Conservation (phyloP, 176 grass and related monocot genomes). For the Tuctoria greenei region DNA sequence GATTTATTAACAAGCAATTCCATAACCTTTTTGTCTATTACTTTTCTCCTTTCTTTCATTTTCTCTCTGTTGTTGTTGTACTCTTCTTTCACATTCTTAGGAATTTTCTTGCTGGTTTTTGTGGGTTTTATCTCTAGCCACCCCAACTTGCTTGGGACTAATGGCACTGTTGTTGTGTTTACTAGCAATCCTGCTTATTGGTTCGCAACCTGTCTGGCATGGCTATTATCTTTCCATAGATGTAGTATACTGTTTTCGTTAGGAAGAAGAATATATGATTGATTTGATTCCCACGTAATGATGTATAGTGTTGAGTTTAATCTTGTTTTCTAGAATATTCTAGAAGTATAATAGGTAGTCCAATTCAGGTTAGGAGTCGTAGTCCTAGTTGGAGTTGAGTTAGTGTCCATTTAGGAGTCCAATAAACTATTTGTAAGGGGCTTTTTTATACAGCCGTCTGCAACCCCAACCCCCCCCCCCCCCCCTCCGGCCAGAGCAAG, state of each 20-base stretch:
- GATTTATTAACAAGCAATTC: conserved; percentile 24
- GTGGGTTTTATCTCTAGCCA: not conserved
- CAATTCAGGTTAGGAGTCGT: no score
- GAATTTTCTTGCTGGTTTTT: not conserved
- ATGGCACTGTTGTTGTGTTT: not conserved
- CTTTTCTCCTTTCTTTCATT: no score
- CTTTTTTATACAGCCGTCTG: no score
- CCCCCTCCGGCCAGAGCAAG: no score
- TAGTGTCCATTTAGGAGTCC: no score
- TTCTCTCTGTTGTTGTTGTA: no score
- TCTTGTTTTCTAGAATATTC: no score
- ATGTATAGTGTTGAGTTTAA: not conserved
- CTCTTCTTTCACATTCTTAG: not conserved
- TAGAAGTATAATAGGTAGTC: no score
- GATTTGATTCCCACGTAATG: not conserved
- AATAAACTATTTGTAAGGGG: no score
- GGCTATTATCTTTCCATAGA: conserved; percentile 4
- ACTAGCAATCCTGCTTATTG: conserved; percentile 2
- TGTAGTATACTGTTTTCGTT: conserved; percentile 11
- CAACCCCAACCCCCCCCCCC: no score
- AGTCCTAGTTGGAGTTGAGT: no score
- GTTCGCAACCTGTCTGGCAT: conserved; percentile 2
- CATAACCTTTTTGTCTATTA: not conserved
- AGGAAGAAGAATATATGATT: not conserved
- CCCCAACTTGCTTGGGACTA: no score